A percentile compares a stretch with the other conserved stretches of the same genome.
Evolutionary conservation across 2,329 filamentous ascomycete species (phyloP).

Genomic region (Fusarium sp.): DNA sequence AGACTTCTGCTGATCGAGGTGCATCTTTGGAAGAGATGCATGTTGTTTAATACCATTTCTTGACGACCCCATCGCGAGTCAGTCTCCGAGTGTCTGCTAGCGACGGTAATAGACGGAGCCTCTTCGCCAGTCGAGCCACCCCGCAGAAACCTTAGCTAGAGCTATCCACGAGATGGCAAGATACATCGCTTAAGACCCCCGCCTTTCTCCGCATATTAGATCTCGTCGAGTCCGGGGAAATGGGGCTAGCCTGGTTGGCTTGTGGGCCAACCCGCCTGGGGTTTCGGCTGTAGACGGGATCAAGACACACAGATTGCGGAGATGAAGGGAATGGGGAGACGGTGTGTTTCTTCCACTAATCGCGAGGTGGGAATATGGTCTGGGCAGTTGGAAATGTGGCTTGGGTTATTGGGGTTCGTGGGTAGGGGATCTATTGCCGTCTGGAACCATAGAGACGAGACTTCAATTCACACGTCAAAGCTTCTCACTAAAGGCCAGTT

Average conservation of each 20-base stretch:
- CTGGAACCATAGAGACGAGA: not conserved
- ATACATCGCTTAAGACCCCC: not conserved
- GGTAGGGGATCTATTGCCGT: not conserved
- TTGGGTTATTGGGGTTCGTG: not conserved
- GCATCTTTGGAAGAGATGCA: not conserved
- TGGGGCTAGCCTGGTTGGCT: not conserved
- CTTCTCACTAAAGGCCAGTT: not conserved
- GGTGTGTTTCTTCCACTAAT: not conserved
- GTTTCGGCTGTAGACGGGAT: not conserved
- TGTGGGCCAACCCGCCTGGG: not conserved
- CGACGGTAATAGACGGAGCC: conserved; percentile 3
- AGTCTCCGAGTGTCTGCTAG: not conserved
- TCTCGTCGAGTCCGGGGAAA: not conserved
- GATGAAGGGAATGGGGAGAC: not conserved
- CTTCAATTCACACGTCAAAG: not conserved
- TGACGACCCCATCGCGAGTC: not conserved
- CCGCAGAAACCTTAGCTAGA: not conserved
- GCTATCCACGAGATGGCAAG: not conserved
- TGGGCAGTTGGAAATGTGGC: not conserved
- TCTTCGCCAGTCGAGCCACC: not conserved
- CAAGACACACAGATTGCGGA: not conserved
- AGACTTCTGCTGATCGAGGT: not conserved
- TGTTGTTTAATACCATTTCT: not conserved
- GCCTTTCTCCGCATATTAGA: not conserved
- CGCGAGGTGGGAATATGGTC: not conserved